Evolutionary conservation across 768 basidiomycete genomes (phyloP).

Genomic region (Podaxis mareebaensis): DNA sequence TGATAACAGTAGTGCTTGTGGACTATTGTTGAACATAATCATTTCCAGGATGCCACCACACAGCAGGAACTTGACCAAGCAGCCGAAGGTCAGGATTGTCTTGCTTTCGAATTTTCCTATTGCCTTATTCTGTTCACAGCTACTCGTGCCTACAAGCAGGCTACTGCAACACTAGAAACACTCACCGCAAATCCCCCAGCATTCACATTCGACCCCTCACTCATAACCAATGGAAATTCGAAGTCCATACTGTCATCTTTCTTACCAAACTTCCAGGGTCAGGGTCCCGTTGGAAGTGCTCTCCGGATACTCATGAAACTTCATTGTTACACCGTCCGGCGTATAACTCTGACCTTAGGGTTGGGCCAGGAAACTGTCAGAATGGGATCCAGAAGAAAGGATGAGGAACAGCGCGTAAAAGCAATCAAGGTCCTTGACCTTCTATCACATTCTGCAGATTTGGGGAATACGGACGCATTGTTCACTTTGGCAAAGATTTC

Average conservation of each 20-base stretch:
- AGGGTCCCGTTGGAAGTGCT: constrained; percentile 72
- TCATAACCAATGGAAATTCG: constrained; percentile 40
- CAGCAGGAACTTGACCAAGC: constrained; percentile 42
- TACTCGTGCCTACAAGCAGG: constrained; percentile 74
- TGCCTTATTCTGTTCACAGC: constrained; percentile 40
- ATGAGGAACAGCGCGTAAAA: constrained; percentile 68
- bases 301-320: constrained; percentile 70
- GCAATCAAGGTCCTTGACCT: constrained; percentile 83
- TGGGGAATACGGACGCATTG: constrained; percentile 75
- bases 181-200: constrained; percentile 61
- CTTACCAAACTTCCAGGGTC: constrained; percentile 72
- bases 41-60: constrained; percentile 15
- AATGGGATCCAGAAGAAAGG: constrained; percentile 49
- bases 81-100: constrained; percentile 47
- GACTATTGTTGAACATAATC: background rate
- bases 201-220: constrained; percentile 54
- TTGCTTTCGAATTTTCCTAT: background rate
- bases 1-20: background rate
- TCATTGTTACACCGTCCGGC: constrained; percentile 55
- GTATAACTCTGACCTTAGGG: constrained; percentile 34
- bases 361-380: constrained; percentile 40
- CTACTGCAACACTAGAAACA: constrained; percentile 63
- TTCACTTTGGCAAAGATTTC: constrained; percentile 68
- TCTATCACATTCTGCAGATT: constrained; percentile 76
- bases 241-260: constrained; percentile 64